A percentile compares a stretch with the other conserved stretches of the same genome.
Conservation (phyloP, 257 asterid genomes). For the Solanum lignicaule region DNA sequence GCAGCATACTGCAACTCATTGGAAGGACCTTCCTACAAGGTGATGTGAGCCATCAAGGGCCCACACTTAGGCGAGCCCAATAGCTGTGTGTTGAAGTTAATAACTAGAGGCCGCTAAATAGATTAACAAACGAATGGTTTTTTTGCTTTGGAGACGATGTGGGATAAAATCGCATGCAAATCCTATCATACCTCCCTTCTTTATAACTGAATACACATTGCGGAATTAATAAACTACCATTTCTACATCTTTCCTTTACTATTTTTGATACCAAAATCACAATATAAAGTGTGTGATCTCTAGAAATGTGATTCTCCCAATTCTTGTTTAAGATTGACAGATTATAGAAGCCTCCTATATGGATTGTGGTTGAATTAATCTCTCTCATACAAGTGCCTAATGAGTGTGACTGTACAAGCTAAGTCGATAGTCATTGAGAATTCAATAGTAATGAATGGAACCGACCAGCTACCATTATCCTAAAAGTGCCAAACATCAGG, state of each 20-base stretch:
- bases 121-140: not conserved
- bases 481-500: not conserved
- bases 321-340: not conserved
- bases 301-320: not conserved
- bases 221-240: not conserved
- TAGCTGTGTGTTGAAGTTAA: not conserved
- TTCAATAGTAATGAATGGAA: not conserved
- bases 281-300: not conserved
- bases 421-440: not conserved
- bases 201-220: not conserved
- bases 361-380: not conserved
- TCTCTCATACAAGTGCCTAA: not conserved
- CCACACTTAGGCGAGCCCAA: not conserved
- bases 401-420: not conserved
- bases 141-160: not conserved
- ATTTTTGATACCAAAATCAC: not conserved
- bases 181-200: not conserved
- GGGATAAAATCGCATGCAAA: not conserved
- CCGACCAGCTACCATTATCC: not conserved
- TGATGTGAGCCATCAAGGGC: not conserved
- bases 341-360: not conserved
- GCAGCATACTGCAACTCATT: not conserved
- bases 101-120: not conserved
- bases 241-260: not conserved
- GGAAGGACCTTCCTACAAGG: not conserved